Percentiles rank a stretch among this genome's conserved stretches.
phyloP scores from a whole-genome alignment of 441 rosid genomes.

The Mallotus repandus region DNA sequence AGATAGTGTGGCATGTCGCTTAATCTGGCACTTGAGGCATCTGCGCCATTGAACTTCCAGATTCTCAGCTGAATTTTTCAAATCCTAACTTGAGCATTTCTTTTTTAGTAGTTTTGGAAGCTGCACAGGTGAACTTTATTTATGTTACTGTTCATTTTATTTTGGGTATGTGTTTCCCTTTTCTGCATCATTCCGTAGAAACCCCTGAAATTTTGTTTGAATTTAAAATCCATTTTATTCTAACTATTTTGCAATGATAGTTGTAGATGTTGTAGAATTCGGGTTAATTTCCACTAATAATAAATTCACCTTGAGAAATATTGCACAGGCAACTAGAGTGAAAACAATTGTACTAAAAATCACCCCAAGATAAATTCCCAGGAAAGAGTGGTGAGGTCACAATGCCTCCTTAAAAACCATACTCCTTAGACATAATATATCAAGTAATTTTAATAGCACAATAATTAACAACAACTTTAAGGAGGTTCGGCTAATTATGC shows the following conservation, averaged over 20 bases:
- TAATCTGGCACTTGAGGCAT: not conserved
- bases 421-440: too few relatives aligned
- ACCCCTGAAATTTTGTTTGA: not conserved
- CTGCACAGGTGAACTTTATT: conserved; percentile 83
- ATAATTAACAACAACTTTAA: too few relatives aligned
- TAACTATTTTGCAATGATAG: not conserved
- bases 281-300: too few relatives aligned
- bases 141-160: conserved; percentile 42
- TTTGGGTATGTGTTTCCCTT: conserved; percentile 52
- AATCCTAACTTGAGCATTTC: not conserved
- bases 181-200: not conserved
- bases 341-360: too few relatives aligned
- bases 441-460: too few relatives aligned
- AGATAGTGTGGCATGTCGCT: not conserved
- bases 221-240: not conserved
- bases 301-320: too few relatives aligned
- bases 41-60: conserved; percentile 4
- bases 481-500: too few relatives aligned
- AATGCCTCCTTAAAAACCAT: too few relatives aligned
- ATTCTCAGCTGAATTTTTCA: not conserved
- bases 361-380: too few relatives aligned
- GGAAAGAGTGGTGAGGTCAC: too few relatives aligned
- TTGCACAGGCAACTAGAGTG: too few relatives aligned
- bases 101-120: conserved; percentile 9
- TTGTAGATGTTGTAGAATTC: too few relatives aligned